Evolutionary conservation across 257 asterid genomes (phyloP).

Genomic region (Fraxinus pennsylvanica): DNA sequence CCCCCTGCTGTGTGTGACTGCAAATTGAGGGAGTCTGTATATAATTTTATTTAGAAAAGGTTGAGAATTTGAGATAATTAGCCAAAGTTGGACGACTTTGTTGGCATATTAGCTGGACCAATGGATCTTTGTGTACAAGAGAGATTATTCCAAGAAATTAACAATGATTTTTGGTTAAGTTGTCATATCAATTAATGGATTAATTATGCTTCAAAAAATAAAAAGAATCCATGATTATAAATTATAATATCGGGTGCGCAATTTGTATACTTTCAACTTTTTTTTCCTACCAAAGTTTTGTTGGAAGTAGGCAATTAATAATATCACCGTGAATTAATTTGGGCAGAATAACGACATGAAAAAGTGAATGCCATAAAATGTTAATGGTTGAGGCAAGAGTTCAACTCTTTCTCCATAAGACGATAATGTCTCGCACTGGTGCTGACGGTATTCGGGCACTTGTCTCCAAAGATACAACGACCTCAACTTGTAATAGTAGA

Average conservation of each 20-base stretch:
- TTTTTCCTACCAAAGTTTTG: background rate
- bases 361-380: too few species aligned
- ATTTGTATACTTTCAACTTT: background rate
- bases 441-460: too few species aligned
- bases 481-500: too few species aligned
- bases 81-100: conserved; percentile 18
- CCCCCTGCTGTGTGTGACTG: background rate
- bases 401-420: too few species aligned
- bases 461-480: too few species aligned
- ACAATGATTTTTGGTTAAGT: background rate
- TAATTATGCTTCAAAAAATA: background rate
- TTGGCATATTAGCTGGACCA: background rate
- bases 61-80: conserved; percentile 19
- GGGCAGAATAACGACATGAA: too few species aligned
- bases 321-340: too few species aligned
- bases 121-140: background rate
- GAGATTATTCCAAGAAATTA: background rate
- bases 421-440: too few species aligned
- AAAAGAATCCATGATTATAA: background rate
- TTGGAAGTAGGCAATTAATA: too few species aligned
- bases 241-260: background rate
- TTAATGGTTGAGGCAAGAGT: too few species aligned
- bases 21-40: conserved; percentile 11
- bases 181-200: background rate
- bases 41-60: too few species aligned